Conservation (phyloP, 2,329 filamentous ascomycete genomes). For the Ceratocystis destructans region DNA sequence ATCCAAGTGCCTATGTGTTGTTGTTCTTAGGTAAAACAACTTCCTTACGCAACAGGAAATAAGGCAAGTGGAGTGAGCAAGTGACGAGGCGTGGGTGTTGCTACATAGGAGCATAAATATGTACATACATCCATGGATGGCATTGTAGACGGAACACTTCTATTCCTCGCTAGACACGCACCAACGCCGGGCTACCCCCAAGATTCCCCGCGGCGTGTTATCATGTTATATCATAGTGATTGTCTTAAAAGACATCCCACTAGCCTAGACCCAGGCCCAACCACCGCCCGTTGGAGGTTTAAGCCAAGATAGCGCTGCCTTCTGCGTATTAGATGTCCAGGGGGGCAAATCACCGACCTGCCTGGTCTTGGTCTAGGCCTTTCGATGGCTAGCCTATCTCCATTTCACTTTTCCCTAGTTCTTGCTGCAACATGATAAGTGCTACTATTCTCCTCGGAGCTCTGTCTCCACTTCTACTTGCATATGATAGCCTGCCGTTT, state of each 20-base stretch:
- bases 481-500: background rate
- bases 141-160: background rate
- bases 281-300: background rate
- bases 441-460: background rate
- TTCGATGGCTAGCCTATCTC: background rate
- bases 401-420: background rate
- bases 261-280: background rate
- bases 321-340: background rate
- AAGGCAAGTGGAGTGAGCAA: background rate
- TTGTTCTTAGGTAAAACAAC: background rate
- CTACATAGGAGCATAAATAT: background rate
- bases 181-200: background rate
- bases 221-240: conserved; percentile 1
- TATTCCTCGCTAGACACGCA: background rate
- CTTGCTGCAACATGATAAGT: background rate
- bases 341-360: background rate
- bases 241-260: background rate
- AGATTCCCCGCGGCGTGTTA: background rate
- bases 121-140: background rate
- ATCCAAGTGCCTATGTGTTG: too few species aligned
- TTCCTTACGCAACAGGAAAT: background rate
- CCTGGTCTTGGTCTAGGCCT: background rate
- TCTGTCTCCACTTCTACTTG: background rate
- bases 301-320: conserved; percentile 4
- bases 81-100: background rate